Base-by-base conservation (phyloP, 768 basidiomycete genomes). In the Podaxis sp. region DNA sequence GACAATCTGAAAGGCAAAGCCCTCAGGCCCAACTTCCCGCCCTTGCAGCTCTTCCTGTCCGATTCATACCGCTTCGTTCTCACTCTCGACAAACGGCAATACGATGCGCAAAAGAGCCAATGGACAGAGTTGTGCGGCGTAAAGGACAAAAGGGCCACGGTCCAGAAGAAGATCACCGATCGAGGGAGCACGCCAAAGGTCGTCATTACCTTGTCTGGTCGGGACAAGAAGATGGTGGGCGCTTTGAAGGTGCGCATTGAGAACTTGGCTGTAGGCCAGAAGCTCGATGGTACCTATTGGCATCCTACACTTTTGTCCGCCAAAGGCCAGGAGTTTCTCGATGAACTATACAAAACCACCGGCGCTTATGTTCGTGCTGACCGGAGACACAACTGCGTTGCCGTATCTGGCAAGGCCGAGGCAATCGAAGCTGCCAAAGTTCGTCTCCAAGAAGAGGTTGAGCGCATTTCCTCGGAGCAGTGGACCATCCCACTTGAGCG, bases 211-310 rank as follows among this genome's bases (percentile, higher is more conserved):
- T 75, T 87, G 19, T 66, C 74, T 1, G 86, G 87, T 0, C 75
- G 81, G 15, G 81, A 82, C 55, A 83, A 83, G 71, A 80, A 82
- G 65, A 79, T 79, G 1, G 77, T 82, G 1, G 87, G 87, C 1
- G 76, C 79, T 3, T 67, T 88, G 63, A 88, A 87, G 72, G 86
- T 87, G 9, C 74, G 86, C 57, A 82, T 85, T 0, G 87, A 88
- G 69, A 80, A 75, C 57, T 68, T 88, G 42, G 80, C 78, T 2
- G 75, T 75, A 22, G 87, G 87, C 5, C 80, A 83, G 42, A 80
- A 72, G 42, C 72, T 87, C 9, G 76, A 74, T 46, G 63, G 73
- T 2, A 71, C 72, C 3, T 77, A 77, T 39, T 87, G 85, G 86
- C 85, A 87, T 70, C 71, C 75, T 33, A 76, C 77, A 0, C 76